Evolutionary conservation across 1,139 yeast genomes (phyloP).

Genomic region (Maudiozyma humilis): DNA sequence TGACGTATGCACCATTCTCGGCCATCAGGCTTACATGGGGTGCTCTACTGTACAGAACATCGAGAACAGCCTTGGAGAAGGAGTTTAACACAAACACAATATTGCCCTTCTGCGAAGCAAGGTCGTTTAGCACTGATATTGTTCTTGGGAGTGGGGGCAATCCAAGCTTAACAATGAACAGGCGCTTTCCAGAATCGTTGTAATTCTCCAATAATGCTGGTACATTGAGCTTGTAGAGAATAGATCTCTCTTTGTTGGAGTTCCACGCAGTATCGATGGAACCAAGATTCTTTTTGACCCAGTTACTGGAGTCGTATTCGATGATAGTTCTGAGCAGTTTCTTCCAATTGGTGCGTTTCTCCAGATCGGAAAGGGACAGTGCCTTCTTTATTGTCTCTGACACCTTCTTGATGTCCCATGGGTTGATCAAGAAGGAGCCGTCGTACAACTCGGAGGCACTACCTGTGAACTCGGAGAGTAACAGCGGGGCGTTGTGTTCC

Average conservation of each 20-base stretch:
- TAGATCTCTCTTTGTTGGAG: slow-evolving; percentile 40
- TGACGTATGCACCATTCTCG: slow-evolving; percentile 74
- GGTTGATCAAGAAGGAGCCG: slow-evolving; percentile 76
- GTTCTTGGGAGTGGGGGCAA: slow-evolving; percentile 46
- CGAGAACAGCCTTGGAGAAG: slow-evolving; percentile 54
- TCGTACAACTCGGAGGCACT: slow-evolving; percentile 69
- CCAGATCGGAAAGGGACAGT: slow-evolving; percentile 52
- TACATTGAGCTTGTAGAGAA: slow-evolving; percentile 35
- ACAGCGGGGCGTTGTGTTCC: slow-evolving; percentile 68
- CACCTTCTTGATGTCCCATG: slow-evolving; percentile 74
- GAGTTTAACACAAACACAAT: slow-evolving; percentile 66
- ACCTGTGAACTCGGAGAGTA: slow-evolving; percentile 90
- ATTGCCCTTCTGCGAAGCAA: slow-evolving; percentile 47
- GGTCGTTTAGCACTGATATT: slow-evolving; percentile 40
- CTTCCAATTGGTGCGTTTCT: slow-evolving; percentile 55
- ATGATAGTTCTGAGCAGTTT: slow-evolving; percentile 49
- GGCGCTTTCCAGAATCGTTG: slow-evolving; percentile 34
- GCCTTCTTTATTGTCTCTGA: slow-evolving; percentile 54
- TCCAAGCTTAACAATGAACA: slow-evolving; percentile 48
- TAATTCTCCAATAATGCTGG: slow-evolving; percentile 34
- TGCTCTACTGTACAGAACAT: slow-evolving; percentile 57
- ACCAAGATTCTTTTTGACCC: slow-evolving; percentile 57
- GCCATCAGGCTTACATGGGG: slow-evolving; percentile 76
- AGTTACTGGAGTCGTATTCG: slow-evolving; percentile 63
- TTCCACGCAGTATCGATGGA: slow-evolving; percentile 55